phyloP scores from a whole-genome alignment of 2,329 filamentous ascomycete species.

The Colletotrichum tropicale region DNA sequence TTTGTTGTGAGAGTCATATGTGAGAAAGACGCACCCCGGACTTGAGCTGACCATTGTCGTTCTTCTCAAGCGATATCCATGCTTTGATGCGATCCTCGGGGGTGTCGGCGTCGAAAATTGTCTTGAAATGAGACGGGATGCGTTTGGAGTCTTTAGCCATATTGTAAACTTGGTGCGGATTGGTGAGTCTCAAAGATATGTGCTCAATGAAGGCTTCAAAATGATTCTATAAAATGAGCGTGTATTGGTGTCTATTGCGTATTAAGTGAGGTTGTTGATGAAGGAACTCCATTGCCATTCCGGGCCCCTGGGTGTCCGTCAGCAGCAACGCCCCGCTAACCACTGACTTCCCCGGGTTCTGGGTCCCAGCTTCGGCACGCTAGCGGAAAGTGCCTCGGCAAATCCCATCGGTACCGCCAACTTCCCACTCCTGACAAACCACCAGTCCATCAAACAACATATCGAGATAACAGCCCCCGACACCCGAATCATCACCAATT shows the following conservation, averaged over 20 bases:
- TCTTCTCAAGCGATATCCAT: constrained; percentile 33
- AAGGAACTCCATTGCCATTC: background rate
- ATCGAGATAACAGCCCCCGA: background rate
- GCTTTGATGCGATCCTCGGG: constrained; percentile 31
- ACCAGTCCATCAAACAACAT: background rate
- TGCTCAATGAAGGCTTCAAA: background rate
- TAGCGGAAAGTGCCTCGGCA: constrained; percentile 15
- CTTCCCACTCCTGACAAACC: constrained; percentile 5
- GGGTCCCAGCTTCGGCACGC: constrained; percentile 9
- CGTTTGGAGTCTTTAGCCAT: constrained; percentile 74
- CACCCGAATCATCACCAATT: background rate
- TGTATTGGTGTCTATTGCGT: background rate
- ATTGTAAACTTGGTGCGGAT: constrained; percentile 46
- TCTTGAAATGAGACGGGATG: constrained; percentile 69
- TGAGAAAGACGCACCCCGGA: constrained; percentile 30
- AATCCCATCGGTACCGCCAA: background rate
- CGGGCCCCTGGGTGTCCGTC: background rate
- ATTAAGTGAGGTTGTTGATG: background rate
- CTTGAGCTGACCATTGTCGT: constrained; percentile 30
- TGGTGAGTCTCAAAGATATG: background rate
- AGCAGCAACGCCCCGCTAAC: background rate
- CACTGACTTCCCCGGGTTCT: constrained; percentile 13
- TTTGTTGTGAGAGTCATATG: background rate
- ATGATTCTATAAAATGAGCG: background rate
- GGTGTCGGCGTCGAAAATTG: constrained; percentile 10